Conservation (phyloP, 1,139 yeast species). For the Sugiyamaella paludigena region DNA sequence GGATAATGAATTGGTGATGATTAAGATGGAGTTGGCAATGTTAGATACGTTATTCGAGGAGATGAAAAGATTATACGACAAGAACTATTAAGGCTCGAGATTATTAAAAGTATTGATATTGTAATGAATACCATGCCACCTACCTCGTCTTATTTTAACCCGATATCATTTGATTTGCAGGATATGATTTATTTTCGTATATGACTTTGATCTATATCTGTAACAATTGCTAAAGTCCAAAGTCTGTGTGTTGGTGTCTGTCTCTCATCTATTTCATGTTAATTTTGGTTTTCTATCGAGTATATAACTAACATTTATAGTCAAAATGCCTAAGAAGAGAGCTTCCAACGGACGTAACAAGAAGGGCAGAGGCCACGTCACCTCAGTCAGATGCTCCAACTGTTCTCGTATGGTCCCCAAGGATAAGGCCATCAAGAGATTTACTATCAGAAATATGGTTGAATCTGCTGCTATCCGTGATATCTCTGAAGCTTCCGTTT, state of each 20-base stretch:
- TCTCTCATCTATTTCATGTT: neutral
- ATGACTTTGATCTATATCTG: too few relatives aligned
- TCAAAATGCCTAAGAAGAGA: slow-evolving; percentile 98
- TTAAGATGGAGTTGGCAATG: too few relatives aligned
- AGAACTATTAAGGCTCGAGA: too few relatives aligned
- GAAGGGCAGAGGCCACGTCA: slow-evolving; percentile 99
- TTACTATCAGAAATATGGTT: slow-evolving; percentile 99
- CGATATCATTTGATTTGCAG: too few relatives aligned
- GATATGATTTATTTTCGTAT: too few relatives aligned
- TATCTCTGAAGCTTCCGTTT: slow-evolving; percentile 98
- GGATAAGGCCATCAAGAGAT: slow-evolving; percentile 99
- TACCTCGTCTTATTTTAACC: too few relatives aligned
- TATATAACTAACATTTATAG: slow-evolving; percentile 6
- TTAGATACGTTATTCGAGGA: neutral
- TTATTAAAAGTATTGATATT: too few relatives aligned
- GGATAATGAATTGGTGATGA: neutral
- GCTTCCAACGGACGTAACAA: slow-evolving; percentile 99
- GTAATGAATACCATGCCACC: too few relatives aligned
- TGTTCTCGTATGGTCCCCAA: slow-evolving; percentile 99
- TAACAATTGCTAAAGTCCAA: neutral
- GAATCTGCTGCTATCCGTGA: slow-evolving; percentile 99
- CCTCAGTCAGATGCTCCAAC: slow-evolving; percentile 99
- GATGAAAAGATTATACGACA: neutral
- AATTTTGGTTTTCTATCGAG: neutral
- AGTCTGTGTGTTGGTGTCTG: neutral